These are phyloP conservation scores for Tetragonia tetragonoides DNA, from an alignment of 148 eudicot genomes.

Conservation along the genomic window DNA sequence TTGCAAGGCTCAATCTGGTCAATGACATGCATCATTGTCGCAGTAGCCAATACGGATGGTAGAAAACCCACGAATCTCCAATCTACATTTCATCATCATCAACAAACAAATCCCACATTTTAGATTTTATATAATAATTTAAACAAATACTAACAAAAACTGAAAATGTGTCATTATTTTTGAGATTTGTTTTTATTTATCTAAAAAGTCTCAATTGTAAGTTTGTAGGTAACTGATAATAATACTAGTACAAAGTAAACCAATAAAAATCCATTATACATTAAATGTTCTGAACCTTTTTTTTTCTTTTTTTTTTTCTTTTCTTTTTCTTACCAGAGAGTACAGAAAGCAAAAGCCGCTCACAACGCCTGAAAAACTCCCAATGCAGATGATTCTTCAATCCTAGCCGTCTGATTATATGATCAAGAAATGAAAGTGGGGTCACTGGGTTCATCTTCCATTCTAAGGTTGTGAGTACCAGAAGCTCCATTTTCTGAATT, in stretches of 20 bases:
- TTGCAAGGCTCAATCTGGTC: constrained; percentile 49
- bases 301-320: not conserved
- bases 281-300: constrained; percentile 13
- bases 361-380: constrained; percentile 65
- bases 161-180: constrained; percentile 5
- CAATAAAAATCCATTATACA: not conserved
- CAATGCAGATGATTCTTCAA: constrained; percentile 52
- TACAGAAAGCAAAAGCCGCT: constrained; percentile 52
- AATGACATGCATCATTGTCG: constrained; percentile 78
- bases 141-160: not conserved
- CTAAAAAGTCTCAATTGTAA: not conserved
- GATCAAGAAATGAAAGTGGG: constrained; percentile 77
- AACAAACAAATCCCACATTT: not conserved
- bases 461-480: constrained; percentile 64
- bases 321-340: constrained; percentile 47
- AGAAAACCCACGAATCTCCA: constrained; percentile 53
- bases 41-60: constrained; percentile 79
- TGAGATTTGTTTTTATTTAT: not conserved
- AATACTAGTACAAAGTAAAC: not conserved
- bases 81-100: constrained; percentile 44
- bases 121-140: too few species aligned
- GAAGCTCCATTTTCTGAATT: constrained; percentile 81
- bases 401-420: constrained; percentile 68
- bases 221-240: not conserved
- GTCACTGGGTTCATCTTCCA: constrained; percentile 94